Conservation (phyloP, 2,329 filamentous ascomycete genomes). For the Emergomyces africanus region DNA sequence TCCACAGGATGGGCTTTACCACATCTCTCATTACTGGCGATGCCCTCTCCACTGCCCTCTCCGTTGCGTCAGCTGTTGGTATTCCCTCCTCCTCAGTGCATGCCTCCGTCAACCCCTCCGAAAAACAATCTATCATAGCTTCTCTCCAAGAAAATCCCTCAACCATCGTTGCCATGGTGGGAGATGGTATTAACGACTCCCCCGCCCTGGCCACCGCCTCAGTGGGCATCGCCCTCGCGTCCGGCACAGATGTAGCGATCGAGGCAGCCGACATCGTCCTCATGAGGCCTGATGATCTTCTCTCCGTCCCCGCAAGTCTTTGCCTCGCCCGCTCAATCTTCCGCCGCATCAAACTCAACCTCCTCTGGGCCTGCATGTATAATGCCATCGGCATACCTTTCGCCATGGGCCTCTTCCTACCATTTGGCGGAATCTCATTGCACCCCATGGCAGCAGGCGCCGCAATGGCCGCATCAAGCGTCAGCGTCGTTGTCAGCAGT, state of each 20-base stretch:
- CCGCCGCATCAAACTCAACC: slow-evolving; percentile 81
- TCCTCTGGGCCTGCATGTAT: slow-evolving; percentile 87
- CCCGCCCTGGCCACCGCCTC: slow-evolving; percentile 87
- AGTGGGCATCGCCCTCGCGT: slow-evolving; percentile 83
- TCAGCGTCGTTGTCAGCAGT: slow-evolving; percentile 77
- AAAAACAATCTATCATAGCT: slow-evolving; percentile 78
- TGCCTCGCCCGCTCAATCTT: slow-evolving; percentile 77
- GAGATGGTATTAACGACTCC: slow-evolving; percentile 97
- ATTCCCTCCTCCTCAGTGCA: slow-evolving; percentile 65
- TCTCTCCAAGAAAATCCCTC: slow-evolving; percentile 63
- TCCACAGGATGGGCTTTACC: slow-evolving; percentile 73
- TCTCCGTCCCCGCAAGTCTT: slow-evolving; percentile 82
- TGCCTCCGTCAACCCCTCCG: slow-evolving; percentile 77
- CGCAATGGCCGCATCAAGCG: slow-evolving; percentile 83
- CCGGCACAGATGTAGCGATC: slow-evolving; percentile 93
- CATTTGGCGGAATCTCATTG: slow-evolving; percentile 65
- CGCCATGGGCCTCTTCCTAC: slow-evolving; percentile 91
- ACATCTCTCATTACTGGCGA: slow-evolving; percentile 92
- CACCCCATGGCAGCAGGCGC: slow-evolving; percentile 91
- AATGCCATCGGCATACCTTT: slow-evolving; percentile 86
- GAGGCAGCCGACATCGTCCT: slow-evolving; percentile 93
- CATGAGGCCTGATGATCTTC: slow-evolving; percentile 82
- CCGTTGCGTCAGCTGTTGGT: slow-evolving; percentile 71
- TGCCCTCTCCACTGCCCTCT: slow-evolving; percentile 67
- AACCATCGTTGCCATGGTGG: slow-evolving; percentile 85